Percentiles rank a stretch among this genome's conserved stretches.
phyloP scores from a whole-genome alignment of 345 rosid species.

The Cardiospermum halicacabum region DNA sequence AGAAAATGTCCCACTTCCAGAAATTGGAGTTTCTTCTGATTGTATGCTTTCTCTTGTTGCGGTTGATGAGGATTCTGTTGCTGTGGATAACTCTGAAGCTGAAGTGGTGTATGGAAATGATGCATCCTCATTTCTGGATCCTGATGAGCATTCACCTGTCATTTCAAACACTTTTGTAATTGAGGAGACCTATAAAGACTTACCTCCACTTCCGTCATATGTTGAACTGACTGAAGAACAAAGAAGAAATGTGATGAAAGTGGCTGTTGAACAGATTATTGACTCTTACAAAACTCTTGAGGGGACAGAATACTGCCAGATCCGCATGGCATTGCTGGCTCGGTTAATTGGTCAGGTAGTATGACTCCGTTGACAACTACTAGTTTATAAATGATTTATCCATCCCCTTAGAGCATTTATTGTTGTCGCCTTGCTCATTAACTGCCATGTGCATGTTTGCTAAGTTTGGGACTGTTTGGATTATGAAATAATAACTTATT shows the following conservation, averaged over 20 bases:
- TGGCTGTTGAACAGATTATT: slow-evolving; percentile 69
- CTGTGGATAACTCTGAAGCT: slow-evolving; percentile 35
- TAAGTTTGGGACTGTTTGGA: too few species aligned
- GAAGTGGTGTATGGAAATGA: slow-evolving; percentile 41
- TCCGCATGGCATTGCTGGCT: slow-evolving; percentile 66
- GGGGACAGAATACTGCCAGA: slow-evolving; percentile 47
- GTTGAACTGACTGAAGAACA: slow-evolving; percentile 67
- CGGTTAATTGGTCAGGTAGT: slow-evolving; percentile 80
- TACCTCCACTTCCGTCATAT: slow-evolving; percentile 63
- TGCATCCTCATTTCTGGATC: slow-evolving; percentile 35
- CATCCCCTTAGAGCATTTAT: slow-evolving; percentile 8
- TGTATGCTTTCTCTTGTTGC: slow-evolving; percentile 36
- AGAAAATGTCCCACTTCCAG: slow-evolving; percentile 36
- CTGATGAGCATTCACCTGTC: slow-evolving; percentile 44
- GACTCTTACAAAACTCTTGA: slow-evolving; percentile 57
- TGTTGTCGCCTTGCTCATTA: neutral
- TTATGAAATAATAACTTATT: too few species aligned
- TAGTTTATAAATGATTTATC: neutral
- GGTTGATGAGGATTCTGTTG: slow-evolving; percentile 44
- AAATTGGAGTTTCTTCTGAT: slow-evolving; percentile 45
- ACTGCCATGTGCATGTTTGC: neutral
- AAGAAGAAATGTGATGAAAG: slow-evolving; percentile 40
- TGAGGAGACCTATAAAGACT: slow-evolving; percentile 66
- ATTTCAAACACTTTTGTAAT: slow-evolving; percentile 33
- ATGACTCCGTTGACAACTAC: neutral